Base-by-base conservation (phyloP, 805 yeast genomes). In the Pichia manshurica region DNA sequence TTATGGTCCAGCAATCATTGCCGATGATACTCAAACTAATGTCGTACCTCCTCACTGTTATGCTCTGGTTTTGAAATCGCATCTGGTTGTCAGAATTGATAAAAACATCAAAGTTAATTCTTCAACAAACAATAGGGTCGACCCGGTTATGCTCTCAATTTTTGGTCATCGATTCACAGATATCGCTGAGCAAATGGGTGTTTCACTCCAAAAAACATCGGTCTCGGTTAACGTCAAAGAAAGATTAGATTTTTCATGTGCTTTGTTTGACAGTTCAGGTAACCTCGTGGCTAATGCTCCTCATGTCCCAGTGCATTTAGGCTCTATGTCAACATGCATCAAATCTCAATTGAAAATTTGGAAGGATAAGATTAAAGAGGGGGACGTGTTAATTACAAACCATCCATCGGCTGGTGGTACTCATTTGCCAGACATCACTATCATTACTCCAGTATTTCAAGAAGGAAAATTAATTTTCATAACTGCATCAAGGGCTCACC, bases 401-500 rank as follows among this genome's bases (percentile, higher is more conserved):
- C 93, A 85, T 57, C 95, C 95, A 2, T 80, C 80, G 17, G 77
- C 78, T 45, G 91, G 91, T n/a, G 95, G 95, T 3, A 84, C 91
- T 0, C 95, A 87, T 66, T 68, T 87, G 49, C 95, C 95, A 0
- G 95, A 87, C 67, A 87, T 90, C 54, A 90, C 97, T 0, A 95
- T 89, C 15, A 82, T 91, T 42, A 85, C 96, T 0, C 98, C 98
- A 0, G 89, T 89, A 1, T 84, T 87, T 59, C 70, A 77, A 16
- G 71, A 72, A 38, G 76, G 71, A 5, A 64, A 70, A 44, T 73
- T 87, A 32, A 76, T 87, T 25, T 90, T 90, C 62, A 90, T 87
- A 72, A 88, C 87, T 7, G 97, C 97, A 0, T 83, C 96, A 0
- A 74, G 97, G 54, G 97, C 96, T 1, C 98, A 91, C 66, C 97